A percentile compares a stretch with the other conserved stretches of the same genome.
Conservation (phyloP, 176 grass and related monocot genomes). For the Oryza glaberrima region DNA sequence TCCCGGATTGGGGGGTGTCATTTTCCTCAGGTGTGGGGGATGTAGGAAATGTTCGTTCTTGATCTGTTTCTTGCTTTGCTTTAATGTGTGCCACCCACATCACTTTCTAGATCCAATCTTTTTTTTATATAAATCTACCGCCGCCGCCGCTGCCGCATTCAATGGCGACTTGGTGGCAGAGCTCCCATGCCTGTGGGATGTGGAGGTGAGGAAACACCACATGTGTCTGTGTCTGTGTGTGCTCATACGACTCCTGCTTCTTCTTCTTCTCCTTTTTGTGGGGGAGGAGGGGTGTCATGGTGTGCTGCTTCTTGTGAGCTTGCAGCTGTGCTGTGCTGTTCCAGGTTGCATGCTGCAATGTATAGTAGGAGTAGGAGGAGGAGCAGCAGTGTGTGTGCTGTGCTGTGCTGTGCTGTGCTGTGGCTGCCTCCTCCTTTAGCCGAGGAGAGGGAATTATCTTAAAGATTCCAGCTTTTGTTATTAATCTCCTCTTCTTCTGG, state of each 20-base stretch:
- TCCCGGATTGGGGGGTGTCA: slow-evolving; percentile 28
- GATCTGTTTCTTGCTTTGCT: slow-evolving; percentile 41
- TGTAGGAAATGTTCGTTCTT: slow-evolving; percentile 33
- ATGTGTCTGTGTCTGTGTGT: slow-evolving; percentile 33
- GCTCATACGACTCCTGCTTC: slow-evolving; percentile 51
- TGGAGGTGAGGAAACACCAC: slow-evolving; percentile 36
- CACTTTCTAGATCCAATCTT: slow-evolving; percentile 61
- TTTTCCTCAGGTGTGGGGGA: slow-evolving; percentile 49
- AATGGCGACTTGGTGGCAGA: slow-evolving; percentile 53
- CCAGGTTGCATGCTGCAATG: not conserved
- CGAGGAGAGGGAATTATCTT: slow-evolving; percentile 34
- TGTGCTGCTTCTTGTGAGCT: slow-evolving; percentile 55
- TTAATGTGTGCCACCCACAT: slow-evolving; percentile 38
- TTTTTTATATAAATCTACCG: slow-evolving; percentile 35
- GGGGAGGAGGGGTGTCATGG: not conserved
- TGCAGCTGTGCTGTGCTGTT: slow-evolving; percentile 41
- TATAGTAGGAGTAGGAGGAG: no score
- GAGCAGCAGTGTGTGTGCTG: not conserved
- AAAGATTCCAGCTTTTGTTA: slow-evolving; percentile 41
- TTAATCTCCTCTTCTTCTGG: slow-evolving; percentile 51
- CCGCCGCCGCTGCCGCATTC: slow-evolving; percentile 43
- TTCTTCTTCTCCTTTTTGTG: slow-evolving; percentile 7
- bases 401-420: not conserved
- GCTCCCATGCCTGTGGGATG: slow-evolving; percentile 57
- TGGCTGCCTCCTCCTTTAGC: slow-evolving; percentile 26